Evolutionary conservation across 2,329 filamentous ascomycete genomes (phyloP), one percentile per base, ranked within the genome.

Genomic region (Aspergillus fructus): DNA sequence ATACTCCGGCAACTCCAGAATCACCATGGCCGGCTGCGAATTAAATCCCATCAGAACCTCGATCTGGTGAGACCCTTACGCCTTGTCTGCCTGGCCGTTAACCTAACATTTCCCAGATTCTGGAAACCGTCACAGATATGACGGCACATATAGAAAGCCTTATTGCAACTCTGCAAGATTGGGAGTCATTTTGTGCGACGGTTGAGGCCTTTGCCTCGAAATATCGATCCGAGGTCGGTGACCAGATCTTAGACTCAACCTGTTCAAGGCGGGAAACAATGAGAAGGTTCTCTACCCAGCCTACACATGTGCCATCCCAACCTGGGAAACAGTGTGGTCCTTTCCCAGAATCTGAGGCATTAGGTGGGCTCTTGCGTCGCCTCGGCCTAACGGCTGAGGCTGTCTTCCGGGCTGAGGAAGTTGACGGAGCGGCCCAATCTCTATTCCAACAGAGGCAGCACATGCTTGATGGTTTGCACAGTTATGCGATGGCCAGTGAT

Each of bases 1-100:
- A 76, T 77, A 49, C 59, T 74, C 23, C 67, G 66, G 2, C 71
- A 71, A 48, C 68, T 77, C 21, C 66, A 70, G 39, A 66, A 67
- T 41, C 64, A 65, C 21, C 72, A 72, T 46, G 65, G 64, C 24
- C 63, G 71, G 40, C 59, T 71, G 48, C 68, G 64, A 15, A 61
- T 64, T 45, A 62, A 62, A 13, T 70, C 70, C 9, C 68, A 73
- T 47, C 61, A 71, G 15, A 75, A 70, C 45, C 52, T 76, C 42
- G 69, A 74, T 53, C 59, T 67, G 60, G 75, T 76, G 63, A 47
- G 69, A 62, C 13, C 45, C 7, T 43, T n/a, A 17, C 33, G 3
- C 15, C 23, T 19, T 47, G 45, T 43, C 39, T 42, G 49, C 40
- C 50, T 46, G 41, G 39, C 30, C 23, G 19, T 60, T 68, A 47